These are phyloP conservation scores for Fusarium oxysporum DNA, from an alignment of 2,329 filamentous ascomycete genomes.

Conservation along the genomic window DNA sequence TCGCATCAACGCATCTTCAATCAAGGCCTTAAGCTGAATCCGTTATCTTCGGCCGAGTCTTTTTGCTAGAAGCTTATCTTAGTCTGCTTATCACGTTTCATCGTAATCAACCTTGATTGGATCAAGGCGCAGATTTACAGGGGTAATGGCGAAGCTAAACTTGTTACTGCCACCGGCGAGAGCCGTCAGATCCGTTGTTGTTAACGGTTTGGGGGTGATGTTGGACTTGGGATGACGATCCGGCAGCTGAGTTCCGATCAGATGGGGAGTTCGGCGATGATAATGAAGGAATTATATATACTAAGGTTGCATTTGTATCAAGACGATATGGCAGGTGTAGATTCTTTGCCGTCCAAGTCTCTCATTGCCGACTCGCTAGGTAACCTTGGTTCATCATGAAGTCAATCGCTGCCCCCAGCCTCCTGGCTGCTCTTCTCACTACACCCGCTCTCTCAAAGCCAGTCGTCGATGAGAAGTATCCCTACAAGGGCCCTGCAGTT, in stretches of 20 bases:
- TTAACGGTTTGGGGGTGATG: neutral
- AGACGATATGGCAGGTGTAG: neutral
- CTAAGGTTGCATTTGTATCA: neutral
- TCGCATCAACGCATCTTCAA: neutral
- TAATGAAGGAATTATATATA: neutral
- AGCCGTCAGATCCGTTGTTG: conserved; percentile 4
- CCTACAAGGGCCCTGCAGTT: neutral
- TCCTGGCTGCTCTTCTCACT: neutral
- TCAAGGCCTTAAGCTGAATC: neutral
- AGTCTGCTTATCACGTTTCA: neutral
- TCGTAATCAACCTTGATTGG: neutral
- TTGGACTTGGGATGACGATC: neutral
- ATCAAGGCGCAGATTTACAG: neutral
- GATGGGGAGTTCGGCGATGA: neutral
- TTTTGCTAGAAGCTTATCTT: neutral
- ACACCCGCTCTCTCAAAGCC: neutral
- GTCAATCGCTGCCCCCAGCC: neutral
- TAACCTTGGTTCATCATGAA: neutral
- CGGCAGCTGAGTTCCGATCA: neutral
- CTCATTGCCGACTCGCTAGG: neutral
- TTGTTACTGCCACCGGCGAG: neutral
- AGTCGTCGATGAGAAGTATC: conserved; percentile 4
- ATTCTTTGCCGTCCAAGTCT: neutral
- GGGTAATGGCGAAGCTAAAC: neutral
- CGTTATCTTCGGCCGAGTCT: neutral